A percentile compares a stretch with the other conserved stretches of the same genome.
Conservation (phyloP, 2,329 filamentous ascomycete genomes). For the Fusarium humuli region DNA sequence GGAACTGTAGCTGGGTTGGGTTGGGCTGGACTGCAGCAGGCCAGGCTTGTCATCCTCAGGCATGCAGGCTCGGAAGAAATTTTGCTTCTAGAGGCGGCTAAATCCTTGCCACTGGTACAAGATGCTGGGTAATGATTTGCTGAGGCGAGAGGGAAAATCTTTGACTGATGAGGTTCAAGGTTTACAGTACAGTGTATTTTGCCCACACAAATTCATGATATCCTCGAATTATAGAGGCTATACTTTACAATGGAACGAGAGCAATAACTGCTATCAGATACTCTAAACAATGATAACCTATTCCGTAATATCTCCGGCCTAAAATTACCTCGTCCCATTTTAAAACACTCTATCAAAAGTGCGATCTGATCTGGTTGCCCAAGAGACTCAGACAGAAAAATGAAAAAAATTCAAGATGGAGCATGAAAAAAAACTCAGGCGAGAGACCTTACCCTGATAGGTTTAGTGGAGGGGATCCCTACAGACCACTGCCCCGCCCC, state of each 20-base stretch:
- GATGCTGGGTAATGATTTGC: constrained; percentile 16
- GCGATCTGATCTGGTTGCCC: constrained; percentile 22
- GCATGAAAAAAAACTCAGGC: constrained; percentile 49
- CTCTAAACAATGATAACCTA: not conserved
- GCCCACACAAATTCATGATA: constrained; percentile 4
- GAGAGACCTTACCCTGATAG: constrained; percentile 33
- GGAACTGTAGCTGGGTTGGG: not conserved
- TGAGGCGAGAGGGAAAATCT: constrained; percentile 18
- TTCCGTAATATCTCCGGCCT: constrained; percentile 20
- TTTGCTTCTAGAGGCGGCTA: constrained; percentile 29
- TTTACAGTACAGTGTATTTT: constrained; percentile 21
- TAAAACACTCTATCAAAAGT: constrained; percentile 26
- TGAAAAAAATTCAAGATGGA: constrained; percentile 38
- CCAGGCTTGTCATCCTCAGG: constrained; percentile 5
- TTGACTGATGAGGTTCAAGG: constrained; percentile 10
- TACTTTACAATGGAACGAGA: not conserved
- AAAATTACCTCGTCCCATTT: constrained; percentile 41
- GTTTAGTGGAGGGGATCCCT: constrained; percentile 46
- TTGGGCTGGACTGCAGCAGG: constrained; percentile 27
- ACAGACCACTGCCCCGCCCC: constrained; percentile 43
- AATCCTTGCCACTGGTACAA: constrained; percentile 30
- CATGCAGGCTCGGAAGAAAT: constrained; percentile 20
- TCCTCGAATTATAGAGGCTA: not conserved
- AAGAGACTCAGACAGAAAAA: not conserved
- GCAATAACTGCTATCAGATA: not conserved